These are phyloP conservation scores for Lepidium africanum DNA, from an alignment of 345 rosid genomes.

Conservation along the genomic window DNA sequence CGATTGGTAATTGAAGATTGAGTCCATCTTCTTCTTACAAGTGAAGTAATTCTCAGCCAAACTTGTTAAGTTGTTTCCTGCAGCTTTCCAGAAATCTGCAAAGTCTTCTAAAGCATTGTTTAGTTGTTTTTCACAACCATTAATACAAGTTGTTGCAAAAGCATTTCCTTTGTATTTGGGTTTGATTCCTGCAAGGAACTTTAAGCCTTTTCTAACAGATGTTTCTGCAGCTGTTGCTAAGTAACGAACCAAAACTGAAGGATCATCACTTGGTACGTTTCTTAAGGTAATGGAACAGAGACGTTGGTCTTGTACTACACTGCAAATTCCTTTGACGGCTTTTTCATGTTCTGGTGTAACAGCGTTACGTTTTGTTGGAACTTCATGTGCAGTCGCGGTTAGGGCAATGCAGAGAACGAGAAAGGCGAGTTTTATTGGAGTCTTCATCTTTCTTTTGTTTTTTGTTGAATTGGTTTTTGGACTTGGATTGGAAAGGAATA, in stretches of 20 bases:
- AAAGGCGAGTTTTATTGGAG: slow-evolving; percentile 27
- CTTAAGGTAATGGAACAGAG: slow-evolving; percentile 40
- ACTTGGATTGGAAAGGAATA: slow-evolving; percentile 35
- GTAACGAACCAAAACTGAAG: slow-evolving; percentile 36
- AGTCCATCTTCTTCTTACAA: slow-evolving; percentile 24
- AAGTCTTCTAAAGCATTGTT: slow-evolving; percentile 23
- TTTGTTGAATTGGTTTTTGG: not conserved
- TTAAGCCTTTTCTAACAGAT: slow-evolving; percentile 26
- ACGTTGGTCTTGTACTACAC: slow-evolving; percentile 39
- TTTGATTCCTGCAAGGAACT: slow-evolving; percentile 28
- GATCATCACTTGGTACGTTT: slow-evolving; percentile 34
- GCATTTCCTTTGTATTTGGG: slow-evolving; percentile 19
- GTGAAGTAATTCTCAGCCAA: slow-evolving; percentile 25
- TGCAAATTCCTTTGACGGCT: slow-evolving; percentile 37
- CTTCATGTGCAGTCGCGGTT: slow-evolving; percentile 13
- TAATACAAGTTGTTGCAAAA: slow-evolving; percentile 15
- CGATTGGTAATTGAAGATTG: slow-evolving; percentile 19
- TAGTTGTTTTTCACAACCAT: slow-evolving; percentile 20
- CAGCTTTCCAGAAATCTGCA: slow-evolving; percentile 30
- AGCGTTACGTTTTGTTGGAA: slow-evolving; percentile 5
- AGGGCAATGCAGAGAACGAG: slow-evolving; percentile 18
- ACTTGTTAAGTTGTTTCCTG: slow-evolving; percentile 18
- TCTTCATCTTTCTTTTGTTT: slow-evolving; percentile 8
- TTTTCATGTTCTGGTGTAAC: slow-evolving; percentile 30
- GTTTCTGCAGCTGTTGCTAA: slow-evolving; percentile 29